Conservation (phyloP, 495 filamentous ascomycete species). For the Talaromyces trachyspermus region DNA sequence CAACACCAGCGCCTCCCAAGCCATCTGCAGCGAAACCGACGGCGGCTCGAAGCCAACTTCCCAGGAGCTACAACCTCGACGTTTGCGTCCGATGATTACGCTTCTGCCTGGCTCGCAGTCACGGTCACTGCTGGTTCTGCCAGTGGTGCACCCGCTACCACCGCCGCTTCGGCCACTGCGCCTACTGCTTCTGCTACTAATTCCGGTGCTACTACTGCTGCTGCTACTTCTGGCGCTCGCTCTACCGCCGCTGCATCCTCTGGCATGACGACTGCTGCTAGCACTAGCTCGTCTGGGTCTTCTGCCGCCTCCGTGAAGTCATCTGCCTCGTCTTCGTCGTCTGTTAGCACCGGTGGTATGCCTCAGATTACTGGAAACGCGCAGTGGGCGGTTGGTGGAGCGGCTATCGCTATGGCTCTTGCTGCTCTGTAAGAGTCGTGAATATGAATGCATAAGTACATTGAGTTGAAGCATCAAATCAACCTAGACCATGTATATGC, state of each 20-base stretch:
- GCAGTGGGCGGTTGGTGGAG: slow-evolving; percentile 12
- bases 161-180: not conserved
- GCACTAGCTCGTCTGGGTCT: not conserved
- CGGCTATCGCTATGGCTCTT: slow-evolving; percentile 14
- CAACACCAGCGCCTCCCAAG: slow-evolving; percentile 26
- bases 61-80: slow-evolving; percentile 17
- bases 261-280: not conserved
- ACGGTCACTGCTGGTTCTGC: slow-evolving; percentile 26
- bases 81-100: slow-evolving; percentile 9
- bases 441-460: too few species aligned
- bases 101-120: slow-evolving; percentile 19
- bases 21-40: slow-evolving; percentile 25
- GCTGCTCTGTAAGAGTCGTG: slow-evolving; percentile 9
- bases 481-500: too few species aligned
- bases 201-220: not conserved
- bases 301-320: not conserved
- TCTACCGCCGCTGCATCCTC: slow-evolving; percentile 4
- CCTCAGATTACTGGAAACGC: slow-evolving; percentile 10
- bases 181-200: not conserved
- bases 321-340: slow-evolving; percentile 1
- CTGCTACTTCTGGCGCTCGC: slow-evolving; percentile 2
- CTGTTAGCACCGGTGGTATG: slow-evolving; percentile 15
- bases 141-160: slow-evolving; percentile 5
- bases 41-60: slow-evolving; percentile 20
- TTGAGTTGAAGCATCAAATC: too few species aligned